Evolutionary conservation across 345 rosid species (phyloP).

Genomic region (Brassica carinata): DNA sequence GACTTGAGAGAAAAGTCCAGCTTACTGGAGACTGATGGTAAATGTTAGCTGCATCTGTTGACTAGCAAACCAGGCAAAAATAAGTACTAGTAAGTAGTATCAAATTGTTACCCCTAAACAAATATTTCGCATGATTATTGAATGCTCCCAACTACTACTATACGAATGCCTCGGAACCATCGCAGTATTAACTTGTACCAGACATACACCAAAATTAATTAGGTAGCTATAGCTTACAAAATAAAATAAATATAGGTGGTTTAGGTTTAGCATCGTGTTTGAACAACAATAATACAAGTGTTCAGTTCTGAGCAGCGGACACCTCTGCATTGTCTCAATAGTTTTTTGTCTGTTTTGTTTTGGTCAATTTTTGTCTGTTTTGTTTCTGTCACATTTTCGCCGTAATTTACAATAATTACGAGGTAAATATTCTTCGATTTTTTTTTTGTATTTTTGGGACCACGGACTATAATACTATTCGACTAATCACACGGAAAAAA

Average conservation of each 20-base stretch:
- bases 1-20: not conserved
- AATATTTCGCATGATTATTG: not conserved
- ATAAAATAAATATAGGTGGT: not conserved
- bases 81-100: not conserved
- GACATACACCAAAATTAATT: not conserved
- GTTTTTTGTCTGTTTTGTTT: constrained; percentile 9
- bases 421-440: not conserved
- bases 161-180: not conserved
- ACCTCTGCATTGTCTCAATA: constrained; percentile 15
- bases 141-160: constrained; percentile 2
- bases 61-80: not conserved
- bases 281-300: not conserved
- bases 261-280: constrained; percentile 4
- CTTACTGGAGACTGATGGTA: not conserved
- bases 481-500: constrained; percentile 1
- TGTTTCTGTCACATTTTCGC: constrained; percentile 9
- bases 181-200: not conserved
- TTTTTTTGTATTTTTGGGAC: not conserved
- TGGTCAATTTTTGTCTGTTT: not conserved
- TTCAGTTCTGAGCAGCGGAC: constrained; percentile 9
- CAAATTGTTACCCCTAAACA: not conserved
- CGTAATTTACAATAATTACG: constrained; percentile 1
- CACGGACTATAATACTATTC: not conserved
- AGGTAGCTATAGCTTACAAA: not conserved
- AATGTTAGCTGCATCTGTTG: not conserved